Percentiles rank a stretch among this genome's conserved stretches.
These are phyloP conservation scores for Daldinia grandis DNA, from an alignment of 495 filamentous ascomycete species.

Conservation along the genomic window DNA sequence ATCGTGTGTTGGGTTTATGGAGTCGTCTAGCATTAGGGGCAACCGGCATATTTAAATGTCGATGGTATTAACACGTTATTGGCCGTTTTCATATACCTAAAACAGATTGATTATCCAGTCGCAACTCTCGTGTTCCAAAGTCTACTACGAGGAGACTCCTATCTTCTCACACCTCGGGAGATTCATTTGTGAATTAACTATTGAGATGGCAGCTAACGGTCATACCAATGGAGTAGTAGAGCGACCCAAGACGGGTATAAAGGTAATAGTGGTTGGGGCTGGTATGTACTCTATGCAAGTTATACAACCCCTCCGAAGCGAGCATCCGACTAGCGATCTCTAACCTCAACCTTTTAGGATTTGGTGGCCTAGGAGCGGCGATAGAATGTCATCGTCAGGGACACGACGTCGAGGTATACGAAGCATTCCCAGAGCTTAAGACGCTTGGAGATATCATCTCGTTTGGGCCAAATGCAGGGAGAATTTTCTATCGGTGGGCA, in stretches of 20 bases:
- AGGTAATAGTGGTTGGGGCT: slow-evolving; percentile 65
- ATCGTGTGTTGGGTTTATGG: slow-evolving; percentile 22
- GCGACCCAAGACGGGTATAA: slow-evolving; percentile 59
- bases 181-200: slow-evolving; percentile 14
- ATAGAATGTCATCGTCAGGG: slow-evolving; percentile 71
- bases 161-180: slow-evolving; percentile 11
- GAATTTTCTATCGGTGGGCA: slow-evolving; percentile 63
- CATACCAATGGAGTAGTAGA: slow-evolving; percentile 25
- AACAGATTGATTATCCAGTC: slow-evolving; percentile 24
- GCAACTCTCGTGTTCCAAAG: slow-evolving; percentile 18
- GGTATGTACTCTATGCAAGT: slow-evolving; percentile 32
- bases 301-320: background rate
- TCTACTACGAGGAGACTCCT: slow-evolving; percentile 19
- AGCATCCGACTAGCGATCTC: background rate
- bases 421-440: slow-evolving; percentile 66
- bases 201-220: slow-evolving; percentile 35
- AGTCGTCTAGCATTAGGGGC: slow-evolving; percentile 18
- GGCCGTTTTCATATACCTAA: slow-evolving; percentile 17
- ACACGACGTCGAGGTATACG: slow-evolving; percentile 66
- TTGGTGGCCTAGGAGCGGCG: slow-evolving; percentile 67
- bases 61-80: slow-evolving; percentile 27
- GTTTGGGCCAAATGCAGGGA: slow-evolving; percentile 67
- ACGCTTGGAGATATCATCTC: slow-evolving; percentile 70
- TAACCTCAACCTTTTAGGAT: slow-evolving; percentile 48
- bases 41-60: slow-evolving; percentile 37